Evolutionary conservation across 1,284 basidiomycete genomes (phyloP), one percentile per base, ranked within the genome.

Genomic region (Leccinum colubrinum): DNA sequence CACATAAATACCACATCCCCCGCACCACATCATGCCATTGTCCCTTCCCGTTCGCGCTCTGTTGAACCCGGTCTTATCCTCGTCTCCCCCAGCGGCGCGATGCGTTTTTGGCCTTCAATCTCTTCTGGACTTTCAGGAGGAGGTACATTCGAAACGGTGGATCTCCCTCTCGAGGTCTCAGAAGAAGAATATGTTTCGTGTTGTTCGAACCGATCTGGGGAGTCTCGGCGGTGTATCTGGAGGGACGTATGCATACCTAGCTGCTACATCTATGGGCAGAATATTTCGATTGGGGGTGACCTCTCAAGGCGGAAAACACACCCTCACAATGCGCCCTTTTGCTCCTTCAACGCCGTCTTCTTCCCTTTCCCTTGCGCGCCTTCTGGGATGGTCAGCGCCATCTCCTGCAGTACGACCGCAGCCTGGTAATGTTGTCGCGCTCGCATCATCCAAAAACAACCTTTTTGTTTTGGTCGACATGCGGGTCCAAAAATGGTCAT

Each of bases 101-200:
- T 88, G 62, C 84, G 88, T 59, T 90, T 91, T 71, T 94, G 91
- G 91, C 86, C 91, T 61, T 90, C 87, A 66, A 87, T 93, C 57
- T 86, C 86, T 3, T 90, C 87, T 64, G 91, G 91, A 30, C 82
- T 93, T 15, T 88, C 91, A 4, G 91, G 91, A n/a, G 91, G 90
- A 3, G 84, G 90, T 56, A 84, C 85, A 63, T 92, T 83, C 67
- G 79, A 81, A 5, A 78, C 80, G 8, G 77, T 80, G 3, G 65
- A 80, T 27, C 70, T 93, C n/a, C 78, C 80, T 35, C 74, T 92
- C 37, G 75, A 76, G 33, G 30, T 57, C 1, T 15, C 64, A 5
- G 72, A 80, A 20, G 82, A 82, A 5, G 90, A 93, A 71, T 78
- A 79, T 58, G 79, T 90, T 15, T 90, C 88, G 1, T 85, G 72